Conservation (phyloP, 495 filamentous ascomycete species). For the Viridothelium virens region DNA sequence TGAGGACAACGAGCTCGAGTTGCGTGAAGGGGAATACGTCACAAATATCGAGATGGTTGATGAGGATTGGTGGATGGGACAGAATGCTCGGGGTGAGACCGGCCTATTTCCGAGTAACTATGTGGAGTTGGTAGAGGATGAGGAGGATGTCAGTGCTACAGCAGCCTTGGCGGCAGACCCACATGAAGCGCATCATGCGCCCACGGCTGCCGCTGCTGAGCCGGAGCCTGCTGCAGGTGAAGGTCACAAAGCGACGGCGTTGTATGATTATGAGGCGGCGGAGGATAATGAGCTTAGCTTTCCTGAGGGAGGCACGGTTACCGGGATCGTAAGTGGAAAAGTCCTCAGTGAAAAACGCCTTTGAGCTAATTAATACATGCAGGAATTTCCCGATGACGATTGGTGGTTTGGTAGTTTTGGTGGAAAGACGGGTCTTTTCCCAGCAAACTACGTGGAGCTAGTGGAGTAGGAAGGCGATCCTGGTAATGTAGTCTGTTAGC, state of each 20-base stretch:
- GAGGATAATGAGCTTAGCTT: conserved; percentile 97
- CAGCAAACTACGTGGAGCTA: conserved; percentile 44
- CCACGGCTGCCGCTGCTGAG: conserved; percentile 26
- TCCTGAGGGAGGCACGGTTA: conserved; percentile 75
- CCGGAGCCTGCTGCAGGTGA: conserved; percentile 28
- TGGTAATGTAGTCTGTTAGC: background rate
- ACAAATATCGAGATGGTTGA: conserved; percentile 98
- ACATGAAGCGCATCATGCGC: conserved; percentile 14
- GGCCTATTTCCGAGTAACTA: conserved; percentile 97
- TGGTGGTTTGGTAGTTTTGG: conserved; percentile 92
- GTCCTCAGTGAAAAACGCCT: conserved; percentile 11
- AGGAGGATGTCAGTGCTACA: conserved; percentile 29
- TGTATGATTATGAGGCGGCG: conserved; percentile 95
- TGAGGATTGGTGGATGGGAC: conserved; percentile 93
- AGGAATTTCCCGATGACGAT: conserved; percentile 97
- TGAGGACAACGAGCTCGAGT: conserved; percentile 90
- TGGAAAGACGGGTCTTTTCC: conserved; percentile 76
- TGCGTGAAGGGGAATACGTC: conserved; percentile 83
- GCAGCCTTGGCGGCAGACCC: conserved; percentile 12
- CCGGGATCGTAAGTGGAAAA: conserved; percentile 47
- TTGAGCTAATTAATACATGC: conserved; percentile 27
- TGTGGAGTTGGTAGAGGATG: conserved; percentile 70
- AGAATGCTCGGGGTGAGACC: conserved; percentile 67
- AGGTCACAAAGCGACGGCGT: conserved; percentile 65
- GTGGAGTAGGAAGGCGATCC: conserved; percentile 28